A percentile compares a stretch with the other conserved stretches of the same genome.
These are phyloP conservation scores for Porodaedalea pini DNA, from an alignment of 1,284 basidiomycete genomes.

Conservation along the genomic window DNA sequence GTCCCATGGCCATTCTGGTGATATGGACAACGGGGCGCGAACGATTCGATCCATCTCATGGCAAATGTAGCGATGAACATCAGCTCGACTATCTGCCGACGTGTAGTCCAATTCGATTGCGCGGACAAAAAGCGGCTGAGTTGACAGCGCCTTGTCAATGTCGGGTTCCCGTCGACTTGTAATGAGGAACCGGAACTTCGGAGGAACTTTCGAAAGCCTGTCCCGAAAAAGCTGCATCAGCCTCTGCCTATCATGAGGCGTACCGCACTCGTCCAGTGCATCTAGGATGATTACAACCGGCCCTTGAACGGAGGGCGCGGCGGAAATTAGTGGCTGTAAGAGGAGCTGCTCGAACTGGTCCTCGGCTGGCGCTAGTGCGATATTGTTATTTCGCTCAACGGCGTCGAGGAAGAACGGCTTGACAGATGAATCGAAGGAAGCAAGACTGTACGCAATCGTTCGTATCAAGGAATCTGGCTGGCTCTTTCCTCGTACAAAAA, in stretches of 20 bases:
- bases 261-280: conserved; percentile 12
- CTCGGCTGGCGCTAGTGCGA: background rate
- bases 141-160: background rate
- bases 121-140: background rate
- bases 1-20: background rate
- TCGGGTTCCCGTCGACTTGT: background rate
- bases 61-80: background rate
- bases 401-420: background rate
- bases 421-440: conserved; percentile 18
- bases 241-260: conserved; percentile 26
- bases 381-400: background rate
- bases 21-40: background rate
- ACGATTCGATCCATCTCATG: background rate
- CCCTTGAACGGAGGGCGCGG: background rate
- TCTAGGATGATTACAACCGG: conserved; percentile 10
- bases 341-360: conserved; percentile 6
- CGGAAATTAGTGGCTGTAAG: background rate
- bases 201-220: conserved; percentile 19
- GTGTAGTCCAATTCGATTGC: background rate
- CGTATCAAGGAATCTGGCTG: conserved; percentile 21
- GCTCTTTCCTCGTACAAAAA: conserved; percentile 21
- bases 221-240: conserved; percentile 27
- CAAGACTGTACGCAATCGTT: conserved; percentile 24
- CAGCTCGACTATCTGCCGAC: background rate
- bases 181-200: conserved; percentile 2